Evolutionary conservation across 805 yeast species (phyloP), one percentile per base, ranked within the genome.

Genomic region (Metschnikowia lunata): DNA sequence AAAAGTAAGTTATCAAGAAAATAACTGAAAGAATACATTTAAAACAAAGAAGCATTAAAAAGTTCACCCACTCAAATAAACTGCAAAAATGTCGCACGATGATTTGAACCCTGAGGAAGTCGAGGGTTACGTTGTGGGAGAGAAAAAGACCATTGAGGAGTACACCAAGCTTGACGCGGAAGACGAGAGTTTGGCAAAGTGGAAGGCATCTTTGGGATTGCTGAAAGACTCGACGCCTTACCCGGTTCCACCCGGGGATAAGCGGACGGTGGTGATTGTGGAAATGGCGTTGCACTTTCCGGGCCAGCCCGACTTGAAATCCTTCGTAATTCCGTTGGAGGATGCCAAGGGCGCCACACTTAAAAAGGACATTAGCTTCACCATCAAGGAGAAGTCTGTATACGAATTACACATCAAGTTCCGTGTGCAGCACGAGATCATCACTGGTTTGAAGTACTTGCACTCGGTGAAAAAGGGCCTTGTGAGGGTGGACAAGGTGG

Each of bases 181-280:
- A 55, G 97, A 89, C 62, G 96, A 88, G 64, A 84, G 95, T 13
- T 72, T 89, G 50, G 86, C 84, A 49, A 87, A 86, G 64, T 89
- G 97, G 97, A 90, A 90, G 64, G 86, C 82, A 45, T 85, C 95
- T 1, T 69, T 89, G 29, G 97, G 97, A 0, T 69, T 89, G 46
- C 66, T 80, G 40, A 74, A 80, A 8, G 82, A 80, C 47, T 61
- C 67, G 13, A 58, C 64, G 12, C 64, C 80, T 3, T 70, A 80
- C 51, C 90, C 86, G 11, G 81, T 81, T 26, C 80, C 75, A 40
- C 76, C 86, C 4, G 85, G 83, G 27, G 95, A 88, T 61, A 72
- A 71, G 39, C 76, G 97, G 45, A 78, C 78, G 52, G 95, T 89
- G 18, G 95, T 89, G 9, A 77, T 89, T 42, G 70, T 83, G 34